Evolutionary conservation across 352 stramenopile genomes (phyloP), one percentile per base, ranked within the genome.

Genomic region (Globisporangium parvum): DNA sequence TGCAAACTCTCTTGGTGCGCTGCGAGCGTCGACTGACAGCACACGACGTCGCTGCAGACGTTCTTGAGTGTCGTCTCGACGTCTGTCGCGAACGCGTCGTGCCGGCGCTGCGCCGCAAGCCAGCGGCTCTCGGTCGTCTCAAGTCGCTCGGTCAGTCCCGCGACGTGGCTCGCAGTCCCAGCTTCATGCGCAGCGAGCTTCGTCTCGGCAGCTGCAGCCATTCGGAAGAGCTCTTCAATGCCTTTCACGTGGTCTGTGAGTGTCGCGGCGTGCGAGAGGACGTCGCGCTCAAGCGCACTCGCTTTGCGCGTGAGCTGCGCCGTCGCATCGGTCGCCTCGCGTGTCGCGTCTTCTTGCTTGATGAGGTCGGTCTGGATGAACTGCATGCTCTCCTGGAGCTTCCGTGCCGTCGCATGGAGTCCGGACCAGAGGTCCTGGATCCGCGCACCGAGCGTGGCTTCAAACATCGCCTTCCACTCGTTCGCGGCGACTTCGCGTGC

Each of bases 341-440:
- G 55, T 2, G 62, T 65, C 1, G 51, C 37, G 37, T 73, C 70
- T 42, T 85, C 75, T n/a, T 82, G 65, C 3, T 68, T 67, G 40
- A 79, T 54, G 65, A 85, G 66, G 14, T 86, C 73, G 0, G 47
- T 62, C 58, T 86, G 71, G 8, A 87, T 26, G 23, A 70, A 71
- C 39, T 69, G 45, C 49, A 80, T 55, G 28, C 21, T 63, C 52
- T 82, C 64, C 46, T 81, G 54, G 6, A 80, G 52, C 26, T 75
- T 76, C 2, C 55, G 44, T 6, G 70, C 57, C 11, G 71, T 58
- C 11, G 66, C 63, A 39, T 79, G 64, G 40, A 87, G 20, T 3
- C 67, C 71, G 3, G 69, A 65, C 78, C 75, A 88, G 14, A 88
- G 59, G 56, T 86, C 69, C 33, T 80, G 57, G 21, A 88, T 78